Percentiles rank a stretch among this genome's conserved stretches.
Evolutionary conservation across 208 protist genomes (phyloP).

Genomic region (Acanthamoeba healyi): DNA sequence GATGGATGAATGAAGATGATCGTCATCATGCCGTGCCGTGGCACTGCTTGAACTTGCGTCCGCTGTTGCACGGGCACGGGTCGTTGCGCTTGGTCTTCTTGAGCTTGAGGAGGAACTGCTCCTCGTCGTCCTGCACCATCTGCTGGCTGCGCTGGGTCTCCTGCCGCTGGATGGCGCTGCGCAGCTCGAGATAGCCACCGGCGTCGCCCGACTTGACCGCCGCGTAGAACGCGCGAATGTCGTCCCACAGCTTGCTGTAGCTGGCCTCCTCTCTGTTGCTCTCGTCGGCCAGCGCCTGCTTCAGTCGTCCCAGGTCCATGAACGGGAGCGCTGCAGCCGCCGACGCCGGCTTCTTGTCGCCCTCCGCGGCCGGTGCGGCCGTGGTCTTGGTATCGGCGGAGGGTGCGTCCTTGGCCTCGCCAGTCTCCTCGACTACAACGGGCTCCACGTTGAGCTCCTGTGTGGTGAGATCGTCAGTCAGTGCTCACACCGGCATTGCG

Average conservation of each 20-base stretch:
- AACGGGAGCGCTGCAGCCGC: constrained; percentile 18
- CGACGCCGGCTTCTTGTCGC: neutral
- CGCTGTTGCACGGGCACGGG: constrained; percentile 79
- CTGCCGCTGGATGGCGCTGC: constrained; percentile 20
- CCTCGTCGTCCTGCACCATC: constrained; percentile 8
- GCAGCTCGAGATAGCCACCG: neutral
- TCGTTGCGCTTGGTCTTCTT: constrained; percentile 79
- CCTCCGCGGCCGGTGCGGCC: neutral
- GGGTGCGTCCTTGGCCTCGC: neutral
- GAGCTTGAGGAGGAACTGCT: neutral
- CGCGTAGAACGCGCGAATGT: constrained; percentile 53
- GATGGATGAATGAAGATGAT: neutral
- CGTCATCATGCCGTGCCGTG: constrained; percentile 20
- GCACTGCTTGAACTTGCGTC: constrained; percentile 82
- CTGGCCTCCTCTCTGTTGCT: constrained; percentile 73
- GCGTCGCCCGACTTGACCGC: constrained; percentile 30
- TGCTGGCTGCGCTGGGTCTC: constrained; percentile 1
- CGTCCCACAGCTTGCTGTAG: constrained; percentile 67
- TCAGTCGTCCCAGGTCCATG: constrained; percentile 1
- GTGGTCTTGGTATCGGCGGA: neutral
- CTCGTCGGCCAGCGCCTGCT: constrained; percentile 37
- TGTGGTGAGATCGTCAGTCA: neutral
- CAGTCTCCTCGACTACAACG: neutral
- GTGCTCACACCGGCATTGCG: neutral
- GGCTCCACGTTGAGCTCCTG: constrained; percentile 66